A percentile compares a stretch with the other conserved stretches of the same genome.
Evolutionary conservation across 108 stramenopile species (phyloP).

Genomic region (Nitzschia putrida): DNA sequence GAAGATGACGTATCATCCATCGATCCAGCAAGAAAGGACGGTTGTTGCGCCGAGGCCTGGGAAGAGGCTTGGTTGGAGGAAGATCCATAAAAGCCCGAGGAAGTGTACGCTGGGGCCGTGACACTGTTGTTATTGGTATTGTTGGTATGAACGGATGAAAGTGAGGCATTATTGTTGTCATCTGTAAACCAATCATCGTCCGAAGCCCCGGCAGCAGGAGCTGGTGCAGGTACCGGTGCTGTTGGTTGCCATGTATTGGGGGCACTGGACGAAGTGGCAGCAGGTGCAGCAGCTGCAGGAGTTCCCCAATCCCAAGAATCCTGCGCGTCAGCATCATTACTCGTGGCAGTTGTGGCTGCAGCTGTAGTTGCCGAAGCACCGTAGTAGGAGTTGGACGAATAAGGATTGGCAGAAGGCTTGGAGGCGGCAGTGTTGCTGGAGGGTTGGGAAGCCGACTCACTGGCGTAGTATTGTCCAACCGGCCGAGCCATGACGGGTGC

Average conservation of each 20-base stretch:
- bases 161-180: neutral
- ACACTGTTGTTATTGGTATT: neutral
- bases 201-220: neutral
- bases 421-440: neutral
- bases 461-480: constrained; percentile 29
- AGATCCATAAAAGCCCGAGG: constrained; percentile 3
- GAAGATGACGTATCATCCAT: constrained; percentile 21
- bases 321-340: neutral
- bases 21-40: constrained; percentile 27
- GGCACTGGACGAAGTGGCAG: too few species aligned
- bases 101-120: neutral
- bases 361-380: constrained; percentile 1
- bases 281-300: neutral
- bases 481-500: constrained; percentile 26
- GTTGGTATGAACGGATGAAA: neutral
- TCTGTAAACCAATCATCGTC: constrained; percentile 31
- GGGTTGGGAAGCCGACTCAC: neutral
- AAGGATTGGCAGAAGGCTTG: neutral
- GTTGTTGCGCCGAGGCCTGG: constrained; percentile 8
- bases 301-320: constrained; percentile 35
- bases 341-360: constrained; percentile 1
- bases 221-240: constrained; percentile 1
- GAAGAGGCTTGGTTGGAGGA: neutral
- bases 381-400: too few species aligned
- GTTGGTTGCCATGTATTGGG: neutral